These are phyloP conservation scores for Mycena rosella DNA, from an alignment of 768 basidiomycete genomes.

Conservation along the genomic window DNA sequence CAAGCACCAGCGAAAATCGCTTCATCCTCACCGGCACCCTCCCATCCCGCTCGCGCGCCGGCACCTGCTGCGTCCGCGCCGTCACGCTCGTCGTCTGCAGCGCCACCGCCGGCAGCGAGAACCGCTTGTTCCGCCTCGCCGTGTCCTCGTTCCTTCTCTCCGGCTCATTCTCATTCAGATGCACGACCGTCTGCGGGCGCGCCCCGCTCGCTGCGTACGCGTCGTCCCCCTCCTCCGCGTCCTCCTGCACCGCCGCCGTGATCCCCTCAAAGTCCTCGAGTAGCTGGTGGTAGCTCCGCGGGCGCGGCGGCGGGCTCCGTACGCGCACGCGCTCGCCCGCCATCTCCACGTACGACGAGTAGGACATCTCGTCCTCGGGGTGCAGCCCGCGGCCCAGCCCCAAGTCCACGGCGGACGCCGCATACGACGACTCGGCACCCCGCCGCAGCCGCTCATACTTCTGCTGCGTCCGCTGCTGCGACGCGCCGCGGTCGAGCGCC, in stretches of 20 bases:
- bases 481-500: constrained; percentile 53
- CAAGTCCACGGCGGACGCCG: constrained; percentile 30
- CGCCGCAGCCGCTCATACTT: constrained; percentile 42
- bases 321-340: constrained; percentile 47
- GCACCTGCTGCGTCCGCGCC: constrained; percentile 57
- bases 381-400: constrained; percentile 23
- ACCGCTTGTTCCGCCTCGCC: constrained; percentile 72
- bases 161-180: constrained; percentile 30
- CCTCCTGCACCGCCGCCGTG: constrained; percentile 33
- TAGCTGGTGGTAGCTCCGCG: constrained; percentile 76
- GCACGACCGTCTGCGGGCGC: constrained; percentile 21
- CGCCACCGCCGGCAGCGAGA: constrained; percentile 83
- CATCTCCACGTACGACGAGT: constrained; percentile 34
- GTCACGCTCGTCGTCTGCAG: constrained; percentile 80
- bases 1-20: constrained; percentile 74
- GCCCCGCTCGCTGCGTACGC: not conserved
- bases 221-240: constrained; percentile 32
- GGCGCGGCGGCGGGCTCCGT: constrained; percentile 56
- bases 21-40: constrained; percentile 46
- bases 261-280: constrained; percentile 68
- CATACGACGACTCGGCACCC: no score
- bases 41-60: constrained; percentile 44
- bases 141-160: constrained; percentile 68
- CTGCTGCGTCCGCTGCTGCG: constrained; percentile 24
- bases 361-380: constrained; percentile 18